Base-by-base conservation (phyloP, 164 flowering plant genomes). In the Tetrastigma voinierianum region DNA sequence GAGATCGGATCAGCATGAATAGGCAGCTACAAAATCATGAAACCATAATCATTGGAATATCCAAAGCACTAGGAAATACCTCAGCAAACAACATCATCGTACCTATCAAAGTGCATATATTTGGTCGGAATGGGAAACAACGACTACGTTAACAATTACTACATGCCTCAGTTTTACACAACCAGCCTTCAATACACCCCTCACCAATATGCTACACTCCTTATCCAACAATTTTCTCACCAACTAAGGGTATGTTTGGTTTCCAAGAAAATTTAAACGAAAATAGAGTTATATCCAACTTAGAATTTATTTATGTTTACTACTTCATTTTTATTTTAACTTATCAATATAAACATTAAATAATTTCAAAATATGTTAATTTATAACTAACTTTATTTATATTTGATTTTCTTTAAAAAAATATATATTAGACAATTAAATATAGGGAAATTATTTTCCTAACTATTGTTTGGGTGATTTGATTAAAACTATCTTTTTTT, bases 111-210 rank as follows among this genome's bases (percentile, higher is more conserved):
- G 53, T 76, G 76, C 70, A 47, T 76, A 21, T 76, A 59, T 24
- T 46, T 57, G 5, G 47, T 71, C 15, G 61, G 49, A 19, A 43
- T 70, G 1, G 77, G 77, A 7, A 70, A 61, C 49, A 74, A 74
- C 25, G 77, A 74, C 24, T 74, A 70, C 61, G 21, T 74, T 16
- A 70, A 70, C 74, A 74, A 74, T 64, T 74, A 74, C 58, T 67
- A 66, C 62, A 16, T 55, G 70, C 71, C 74, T 1, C 19, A 57
- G 7, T 48, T n/a, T 21, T 70, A 74, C 57, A 10, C 52, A 10
- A 59, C 64, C 15, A 70, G 74, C 48, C 20, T 16, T 12, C 54
- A 54, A 2, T 74, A 21, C 65, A 61, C 64, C 1, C 78, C 74
- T 2, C 44, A 62, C 9, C 55, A 75, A 47, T 75, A 44, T 32